Base-by-base conservation (phyloP, 495 filamentous ascomycete genomes). In the Cairneyella variabilis region DNA sequence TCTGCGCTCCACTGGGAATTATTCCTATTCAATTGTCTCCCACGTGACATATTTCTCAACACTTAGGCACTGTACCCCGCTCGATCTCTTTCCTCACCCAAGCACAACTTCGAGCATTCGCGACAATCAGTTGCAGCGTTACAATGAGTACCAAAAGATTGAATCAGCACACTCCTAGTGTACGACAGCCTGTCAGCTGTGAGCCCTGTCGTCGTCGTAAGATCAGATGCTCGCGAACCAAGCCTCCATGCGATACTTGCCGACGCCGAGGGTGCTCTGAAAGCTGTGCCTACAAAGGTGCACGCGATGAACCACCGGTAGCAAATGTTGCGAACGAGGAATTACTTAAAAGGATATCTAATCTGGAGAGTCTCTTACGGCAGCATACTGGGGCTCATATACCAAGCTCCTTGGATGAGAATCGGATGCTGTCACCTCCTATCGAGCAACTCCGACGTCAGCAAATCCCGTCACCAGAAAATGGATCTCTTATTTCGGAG, bases 141-240 rank as follows among this genome's bases (percentile, higher is more conserved):
- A n/a, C n/a, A n/a, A n/a, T n/a, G n/a, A n/a, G n/a, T n/a, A n/a
- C n/a, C n/a, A n/a, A n/a, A n/a, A n/a, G n/a, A n/a, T n/a, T n/a
- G n/a, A n/a, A n/a, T 23, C 28, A 34, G 16, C 30, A 37, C 30
- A 49, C 36, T 34, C 36, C 34, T 1, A 54, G 30, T 21, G 32
- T 43, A 23, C 32, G 53, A 16, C 53, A 55, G 17, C 53, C 44
- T 34, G 53, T 55, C 6, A 55, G 53, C 22, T 55, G 53, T 25
- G 53, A 55, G 17, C 53, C 53, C 21, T 55, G 53, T 41, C 44
- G 45, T 4, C 43, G 30, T n/a, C 44, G 53, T 12, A 55, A 55
- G 20, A 55, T 55, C 34, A 55, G 43, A 43, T 55, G 53, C 45
- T 55, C 53, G 2, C 3, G 53, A 11, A 55, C 43, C 4, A 23